A percentile compares a stretch with the other conserved stretches of the same genome.
Conservation (phyloP, 139 green algal species). For the Micractinium conductrix region DNA sequence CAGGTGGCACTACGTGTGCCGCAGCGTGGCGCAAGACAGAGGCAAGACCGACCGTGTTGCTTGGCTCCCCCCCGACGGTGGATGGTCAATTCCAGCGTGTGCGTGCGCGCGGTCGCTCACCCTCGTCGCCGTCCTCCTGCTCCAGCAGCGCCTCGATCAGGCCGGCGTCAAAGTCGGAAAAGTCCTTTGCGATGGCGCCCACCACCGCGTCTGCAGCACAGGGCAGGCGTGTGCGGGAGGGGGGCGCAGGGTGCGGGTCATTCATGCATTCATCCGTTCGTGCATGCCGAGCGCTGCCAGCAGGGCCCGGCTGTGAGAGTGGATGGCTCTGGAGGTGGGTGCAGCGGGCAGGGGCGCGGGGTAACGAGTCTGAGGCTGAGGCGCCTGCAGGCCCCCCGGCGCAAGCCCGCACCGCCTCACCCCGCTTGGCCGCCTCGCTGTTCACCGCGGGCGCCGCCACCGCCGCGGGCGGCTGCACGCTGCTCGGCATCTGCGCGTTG, state of each 20-base stretch:
- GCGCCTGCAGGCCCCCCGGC: not conserved
- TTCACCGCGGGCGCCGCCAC: not conserved
- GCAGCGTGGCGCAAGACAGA: not conserved
- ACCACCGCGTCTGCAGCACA: not conserved
- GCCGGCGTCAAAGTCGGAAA: conserved; percentile 65
- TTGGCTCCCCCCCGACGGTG: not conserved
- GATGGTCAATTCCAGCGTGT: too few relatives aligned
- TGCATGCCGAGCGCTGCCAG: too few relatives aligned
- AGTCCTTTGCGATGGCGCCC: conserved; percentile 45
- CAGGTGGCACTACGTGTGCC: too few relatives aligned
- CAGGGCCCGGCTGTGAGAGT: too few relatives aligned
- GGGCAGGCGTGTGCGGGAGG: too few relatives aligned
- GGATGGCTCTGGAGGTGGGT: too few relatives aligned
- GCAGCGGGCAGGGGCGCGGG: not conserved
- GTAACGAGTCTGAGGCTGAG: too few relatives aligned
- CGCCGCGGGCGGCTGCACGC: not conserved
- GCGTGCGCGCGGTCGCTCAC: not conserved
- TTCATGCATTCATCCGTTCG: too few relatives aligned
- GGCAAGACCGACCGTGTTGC: not conserved
- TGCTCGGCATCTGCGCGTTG: conserved; percentile 13
- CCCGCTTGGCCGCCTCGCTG: conserved; percentile 20
- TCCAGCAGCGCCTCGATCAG: conserved; percentile 72
- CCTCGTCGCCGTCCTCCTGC: conserved; percentile 73
- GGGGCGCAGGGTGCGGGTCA: too few relatives aligned
- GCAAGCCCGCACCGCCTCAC: not conserved